Base-by-base conservation (phyloP, 805 yeast species). In the Torulaspora delbrueckii region DNA sequence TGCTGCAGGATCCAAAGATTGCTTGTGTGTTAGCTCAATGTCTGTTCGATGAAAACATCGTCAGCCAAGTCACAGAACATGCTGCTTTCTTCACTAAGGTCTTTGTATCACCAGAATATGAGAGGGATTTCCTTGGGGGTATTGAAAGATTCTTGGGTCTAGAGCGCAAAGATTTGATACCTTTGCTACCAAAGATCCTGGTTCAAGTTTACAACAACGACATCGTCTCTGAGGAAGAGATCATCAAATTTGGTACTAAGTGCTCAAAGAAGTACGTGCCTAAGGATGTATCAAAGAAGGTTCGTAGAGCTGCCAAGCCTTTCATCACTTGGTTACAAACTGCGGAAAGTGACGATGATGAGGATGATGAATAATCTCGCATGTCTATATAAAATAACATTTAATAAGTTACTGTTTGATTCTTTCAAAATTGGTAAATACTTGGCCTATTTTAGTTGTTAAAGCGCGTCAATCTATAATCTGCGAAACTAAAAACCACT, bases 271-370 rank as follows among this genome's bases (percentile, higher is more conserved):
- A 89, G 69, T 93, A 83, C 60, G 96, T 93, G 50, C 86, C 95
- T 51, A 93, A 91, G 73, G 95, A 88, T 38, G 76, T 81, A 27
- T 84, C 95, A 43, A 91, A 91, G 74, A 91, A 86, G 77, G 96
- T 90, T 42, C 86, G 96, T 70, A 86, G 82, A 70, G 93, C 96
- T 37, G 97, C 97, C 50, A 90, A 89, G 71, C 96, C 98, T 25
- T 93, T 93, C 71, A 73, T 93, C 53, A 81, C 84, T 55, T 93
- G 99, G 99, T 79, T 93, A 56, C 83, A 88, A 63, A 90, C 86
- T 68, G 98, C 99, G 50, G 96, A 88, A 57, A 84, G 81, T 65
- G 91, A 83, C 53, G 76, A 77, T 55, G 84, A 79, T 39, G 70
- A 70, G 38, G 69, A 65, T 38, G 68, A 61, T 28, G 47, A 50